Percentiles rank a stretch among this genome's conserved stretches.
phyloP scores from a whole-genome alignment of 495 filamentous ascomycete species.

The Niebla homalea region DNA sequence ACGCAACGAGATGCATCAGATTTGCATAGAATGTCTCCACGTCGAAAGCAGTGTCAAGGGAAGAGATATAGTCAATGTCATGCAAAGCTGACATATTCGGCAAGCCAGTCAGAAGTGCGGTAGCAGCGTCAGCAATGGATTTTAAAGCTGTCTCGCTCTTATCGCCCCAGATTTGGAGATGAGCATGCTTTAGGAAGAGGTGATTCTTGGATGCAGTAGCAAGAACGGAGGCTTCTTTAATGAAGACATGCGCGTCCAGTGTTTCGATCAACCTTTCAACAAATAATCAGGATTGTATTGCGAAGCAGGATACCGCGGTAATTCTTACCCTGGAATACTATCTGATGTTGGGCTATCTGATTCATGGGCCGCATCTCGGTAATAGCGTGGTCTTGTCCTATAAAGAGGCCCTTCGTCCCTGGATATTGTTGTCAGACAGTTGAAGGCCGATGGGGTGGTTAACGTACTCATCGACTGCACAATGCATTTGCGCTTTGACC shows the following conservation, averaged over 20 bases:
- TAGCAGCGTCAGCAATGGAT: slow-evolving; percentile 8
- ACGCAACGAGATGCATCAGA: slow-evolving; percentile 14
- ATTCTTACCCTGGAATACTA: not conserved
- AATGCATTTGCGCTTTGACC: slow-evolving; percentile 1
- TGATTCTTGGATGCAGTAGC: slow-evolving; percentile 11
- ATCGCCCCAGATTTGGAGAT: not conserved
- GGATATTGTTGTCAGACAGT: not conserved
- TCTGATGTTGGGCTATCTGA: not conserved
- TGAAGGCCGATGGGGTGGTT: not conserved
- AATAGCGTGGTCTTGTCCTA: not conserved
- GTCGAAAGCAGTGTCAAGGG: not conserved
- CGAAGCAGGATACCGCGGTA: not conserved
- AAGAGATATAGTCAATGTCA: not conserved
- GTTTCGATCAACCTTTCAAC: slow-evolving; percentile 9
- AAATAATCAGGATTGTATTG: not conserved
- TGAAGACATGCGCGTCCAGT: slow-evolving; percentile 8
- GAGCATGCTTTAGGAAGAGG: slow-evolving; percentile 13
- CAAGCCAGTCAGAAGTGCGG: slow-evolving; percentile 9
- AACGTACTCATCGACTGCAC: not conserved
- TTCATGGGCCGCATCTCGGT: not conserved
- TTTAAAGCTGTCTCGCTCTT: slow-evolving; percentile 4
- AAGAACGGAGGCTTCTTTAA: not conserved
- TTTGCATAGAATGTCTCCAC: slow-evolving; percentile 14
- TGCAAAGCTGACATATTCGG: not conserved
- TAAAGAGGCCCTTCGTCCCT: not conserved